Evolutionary conservation across 2,329 filamentous ascomycete species (phyloP).

Genomic region (Ceratocystis destructans): DNA sequence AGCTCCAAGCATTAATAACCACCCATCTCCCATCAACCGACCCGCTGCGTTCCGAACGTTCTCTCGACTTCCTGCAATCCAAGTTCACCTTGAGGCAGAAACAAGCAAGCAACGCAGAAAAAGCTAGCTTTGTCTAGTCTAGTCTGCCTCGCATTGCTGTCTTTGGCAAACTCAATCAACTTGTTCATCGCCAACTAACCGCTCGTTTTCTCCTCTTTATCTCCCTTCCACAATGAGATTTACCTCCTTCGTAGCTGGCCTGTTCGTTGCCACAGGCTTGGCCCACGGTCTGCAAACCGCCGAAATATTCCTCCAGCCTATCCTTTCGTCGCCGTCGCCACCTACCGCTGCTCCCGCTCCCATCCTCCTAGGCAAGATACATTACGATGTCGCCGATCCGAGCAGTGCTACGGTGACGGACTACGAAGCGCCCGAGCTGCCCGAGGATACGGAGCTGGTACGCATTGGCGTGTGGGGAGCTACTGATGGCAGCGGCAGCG

Average conservation of each 20-base stretch:
- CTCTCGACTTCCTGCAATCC: background rate
- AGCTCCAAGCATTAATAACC: background rate
- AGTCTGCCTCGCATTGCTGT: background rate
- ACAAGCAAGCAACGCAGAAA: background rate
- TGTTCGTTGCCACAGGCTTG: constrained; percentile 32
- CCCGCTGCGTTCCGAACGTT: background rate
- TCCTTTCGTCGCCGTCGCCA: constrained; percentile 25
- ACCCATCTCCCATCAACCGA: background rate
- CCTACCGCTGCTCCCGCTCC: constrained; percentile 25
- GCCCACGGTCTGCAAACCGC: constrained; percentile 32
- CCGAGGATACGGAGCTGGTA: constrained; percentile 34
- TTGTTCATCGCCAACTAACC: background rate
- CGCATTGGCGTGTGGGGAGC: constrained; percentile 46
- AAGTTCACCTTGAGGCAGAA: background rate
- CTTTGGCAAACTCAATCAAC: background rate
- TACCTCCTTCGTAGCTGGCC: constrained; percentile 29
- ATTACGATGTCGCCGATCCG: constrained; percentile 36
- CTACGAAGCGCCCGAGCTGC: constrained; percentile 44
- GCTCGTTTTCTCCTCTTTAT: background rate
- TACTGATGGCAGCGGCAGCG: constrained; percentile 23
- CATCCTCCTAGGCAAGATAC: constrained; percentile 40
- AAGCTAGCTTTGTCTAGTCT: background rate
- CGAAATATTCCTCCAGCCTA: constrained; percentile 41
- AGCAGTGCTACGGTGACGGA: constrained; percentile 35
- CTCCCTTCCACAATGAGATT: constrained; percentile 29